Evolutionary conservation across 768 basidiomycete species (phyloP), one percentile per base, ranked within the genome.

Genomic region (Boletus coccyginus): DNA sequence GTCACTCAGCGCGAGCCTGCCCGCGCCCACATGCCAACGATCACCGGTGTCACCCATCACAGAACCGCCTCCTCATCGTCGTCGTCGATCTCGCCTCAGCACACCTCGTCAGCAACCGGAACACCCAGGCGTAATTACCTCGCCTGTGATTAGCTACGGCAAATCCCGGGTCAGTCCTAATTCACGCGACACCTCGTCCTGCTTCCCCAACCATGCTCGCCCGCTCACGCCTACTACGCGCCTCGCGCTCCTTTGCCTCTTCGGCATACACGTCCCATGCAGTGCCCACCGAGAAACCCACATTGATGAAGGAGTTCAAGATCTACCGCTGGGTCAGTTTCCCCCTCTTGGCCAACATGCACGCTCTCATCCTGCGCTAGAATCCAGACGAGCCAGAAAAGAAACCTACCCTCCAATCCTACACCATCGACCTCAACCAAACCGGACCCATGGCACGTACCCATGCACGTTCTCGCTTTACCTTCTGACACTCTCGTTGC

Each of bases 321-420:
- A 94, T 99, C 62, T 99, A 99, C 78, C 91, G 97, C 72, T 99
- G 97, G 94, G 92, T 92, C 55, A 41, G 62, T 46, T 8, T 13
- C 7, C 33, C 35, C 14, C 14, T 16, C 17, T 24, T 33, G 12
- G 1, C 7, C 33, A 14, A 0, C 31, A 2, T 3, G 3, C 29
- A 41, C 12, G 2, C 53, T 50, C 46, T 36, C 31, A 8, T 10
- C n/a, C 29, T 21, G 0, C 31, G 45, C 27, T 64, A 86, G 95
- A 95, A 98, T 75, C 97, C 97, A 27, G 97, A 99, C 70, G 86
- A 91, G 69, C 96, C 97, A 17, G 82, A 86, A 50, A 86, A 85
- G 77, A 96, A 98, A 73, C 97, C 97, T 0, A 81, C 79, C 36
- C 80, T 99, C 36, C 94, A 98, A 77, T 84, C 87, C 3, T 98